Evolutionary conservation across 345 rosid genomes (phyloP), one percentile per base, ranked within the genome.

Genomic region (Ceriops tagal): DNA sequence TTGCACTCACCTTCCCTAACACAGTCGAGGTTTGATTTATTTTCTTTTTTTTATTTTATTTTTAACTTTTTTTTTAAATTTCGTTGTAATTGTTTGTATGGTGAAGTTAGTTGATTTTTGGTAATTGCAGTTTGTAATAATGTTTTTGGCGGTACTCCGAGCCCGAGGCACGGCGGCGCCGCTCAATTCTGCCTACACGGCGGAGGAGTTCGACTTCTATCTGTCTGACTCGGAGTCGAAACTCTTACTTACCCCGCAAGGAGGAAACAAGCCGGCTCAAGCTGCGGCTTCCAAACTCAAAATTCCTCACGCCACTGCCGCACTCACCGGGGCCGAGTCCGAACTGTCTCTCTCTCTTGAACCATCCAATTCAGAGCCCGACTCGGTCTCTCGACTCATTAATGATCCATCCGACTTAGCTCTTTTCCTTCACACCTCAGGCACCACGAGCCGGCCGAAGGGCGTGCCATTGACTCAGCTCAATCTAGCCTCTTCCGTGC

Each of bases 401-500:
- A 89, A 89, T 27, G 85, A 76, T 52, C 82, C 96, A 0, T 80
- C 88, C 1, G 97, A 92, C 61, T 76, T 62, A 13, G 83, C 97
- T 3, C 80, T 88, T 21, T 86, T 88, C 72, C 82, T 88, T 6
- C 93, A 88, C 76, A 88, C 93, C 24, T 86, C 90, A 8, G 93
- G 93, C 39, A 88, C 93, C 59, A 88, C 93, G 27, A 86, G 93
- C 79, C 85, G 93, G 19, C 93, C 93, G 15, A 88, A 88, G 75
- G 93, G 89, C 20, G 93, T 88, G 21, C 90, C 90, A 0, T 65
- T 88, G 77, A 83, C 89, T 28, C 93, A 88, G 80, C 77, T 77
- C 53, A 88, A 88, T 64, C 72, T 88, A 7, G 87, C 78, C 39
- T 66, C 90, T 11, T 88, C 93, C 0, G 89, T 77, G 57, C 67